Evolutionary conservation across 164 flowering plant genomes (phyloP), one percentile per base, ranked within the genome.

Genomic region (Nymphaea thermarum): DNA sequence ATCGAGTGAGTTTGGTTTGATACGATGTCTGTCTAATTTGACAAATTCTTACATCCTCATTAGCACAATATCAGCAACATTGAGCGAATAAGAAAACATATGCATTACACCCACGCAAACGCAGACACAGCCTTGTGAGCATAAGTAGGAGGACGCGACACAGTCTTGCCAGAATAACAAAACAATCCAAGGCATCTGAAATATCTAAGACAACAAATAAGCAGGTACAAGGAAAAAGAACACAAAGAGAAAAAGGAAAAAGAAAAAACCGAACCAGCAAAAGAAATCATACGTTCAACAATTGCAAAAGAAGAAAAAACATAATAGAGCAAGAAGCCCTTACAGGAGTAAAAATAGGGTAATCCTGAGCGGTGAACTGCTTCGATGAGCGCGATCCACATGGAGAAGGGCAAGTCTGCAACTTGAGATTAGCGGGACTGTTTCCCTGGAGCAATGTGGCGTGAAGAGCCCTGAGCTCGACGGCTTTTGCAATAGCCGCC

Each of bases 271-370:
- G 36, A 25, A 25, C 36, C 36, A 25, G 36, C 36, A 25, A 25
- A 25, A 25, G 36, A 47, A 7, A 2, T 12, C 55, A 7, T 12
- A 5, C 55, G 5, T 47, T 25, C 12, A 7, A 47, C 12, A 61
- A 11, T 4, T 61, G 64, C 44, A 18, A 36, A 8, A 64, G 71
- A 74, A 18, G 59, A 14, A 42, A 14, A 61, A 70, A 42, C 43
- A 15, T 14, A 44, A 15, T 4, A 25, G 71, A 25, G 36, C 0
- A 25, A 25, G 36, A 25, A 25, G 36, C 36, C 82, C 94, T 89
- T 64, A 93, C 98, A 5, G 98, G 97, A n/a, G 98, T 93, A 74
- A 93, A 93, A 79, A 91, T 87, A 61, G 98, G 98, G 75, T 93
- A 93, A 71, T 91, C 97, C 65, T 93, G 91, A 72, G 89, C 91